phyloP scores from a whole-genome alignment of 805 yeast species.

The Cyberlindnera sargentensis region DNA sequence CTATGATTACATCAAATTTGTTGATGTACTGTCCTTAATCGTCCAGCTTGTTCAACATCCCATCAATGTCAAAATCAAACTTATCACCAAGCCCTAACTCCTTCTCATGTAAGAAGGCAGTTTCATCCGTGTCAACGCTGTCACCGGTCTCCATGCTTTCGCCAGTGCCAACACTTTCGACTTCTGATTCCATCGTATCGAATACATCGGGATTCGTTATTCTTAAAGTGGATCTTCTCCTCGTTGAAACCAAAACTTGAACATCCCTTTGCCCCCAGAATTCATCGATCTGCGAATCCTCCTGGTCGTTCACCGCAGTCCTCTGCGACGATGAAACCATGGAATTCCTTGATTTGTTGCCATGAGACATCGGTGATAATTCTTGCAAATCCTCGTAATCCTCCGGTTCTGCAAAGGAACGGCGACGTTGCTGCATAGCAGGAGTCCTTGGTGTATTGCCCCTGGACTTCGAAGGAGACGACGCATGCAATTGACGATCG shows the following conservation, averaged over 20 bases:
- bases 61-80: background rate
- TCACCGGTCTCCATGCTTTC: slow-evolving; percentile 4
- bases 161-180: no score
- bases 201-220: slow-evolving; percentile 53
- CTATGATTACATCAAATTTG: background rate
- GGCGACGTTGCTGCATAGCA: background rate
- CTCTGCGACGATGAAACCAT: slow-evolving; percentile 1
- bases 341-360: slow-evolving; percentile 11
- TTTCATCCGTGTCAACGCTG: slow-evolving; percentile 3
- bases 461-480: background rate
- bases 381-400: slow-evolving; percentile 19
- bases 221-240: slow-evolving; percentile 50
- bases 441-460: background rate
- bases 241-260: slow-evolving; percentile 64
- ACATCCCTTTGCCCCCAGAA: slow-evolving; percentile 51
- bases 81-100: background rate
- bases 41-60: background rate
- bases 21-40: background rate
- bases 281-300: slow-evolving; percentile 29
- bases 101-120: background rate
- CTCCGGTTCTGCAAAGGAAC: slow-evolving; percentile 20
- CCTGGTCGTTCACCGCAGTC: background rate
- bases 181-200: no score
- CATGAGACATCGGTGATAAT: slow-evolving; percentile 8
- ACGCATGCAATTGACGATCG: background rate